Evolutionary conservation across 768 basidiomycete genomes (phyloP), one percentile per base, ranked within the genome.

Genomic region (Mycena maculata): DNA sequence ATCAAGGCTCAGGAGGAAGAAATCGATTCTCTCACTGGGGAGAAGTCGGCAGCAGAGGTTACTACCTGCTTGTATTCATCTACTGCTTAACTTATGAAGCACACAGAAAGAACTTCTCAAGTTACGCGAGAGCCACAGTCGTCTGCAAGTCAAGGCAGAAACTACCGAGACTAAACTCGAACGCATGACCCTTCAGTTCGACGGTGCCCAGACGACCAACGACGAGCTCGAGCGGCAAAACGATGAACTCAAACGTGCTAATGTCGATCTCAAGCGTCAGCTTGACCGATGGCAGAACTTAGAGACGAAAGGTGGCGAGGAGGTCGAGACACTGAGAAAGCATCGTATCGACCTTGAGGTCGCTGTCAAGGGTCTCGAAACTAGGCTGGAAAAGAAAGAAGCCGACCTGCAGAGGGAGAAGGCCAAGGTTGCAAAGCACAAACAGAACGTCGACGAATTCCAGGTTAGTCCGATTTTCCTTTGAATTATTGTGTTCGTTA

Each of bases 221-320:
- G 77, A 81, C 0, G 89, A 90, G 31, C 81, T 92, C 39, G 84
- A 90, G 64, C 84, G 83, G 48, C 74, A 81, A 36, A 85, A 88
- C 59, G 85, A 87, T 44, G 90, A 92, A 42, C 82, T 87, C 25
- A 85, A 87, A 65, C 85, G 87, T 8, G 82, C 83, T 12, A 85
- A 84, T 52, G 77, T 78, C 6, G 85, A 90, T 44, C 79, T 92
- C 39, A 83, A 85, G 54, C 84, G 85, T 18, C 92, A 94, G 70
- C 78, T 93, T 11, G 85, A 86, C 44, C 87, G 89, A 72, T 92
- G 90, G 91, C 84, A 91, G 72, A 83, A 76, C 28, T 76, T 92
- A 20, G 92, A 93, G 72, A 88, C 80, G 28, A 88, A 87, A 52
- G 90, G 88, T 50, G 88, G 84, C 13, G 85, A 81, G 20, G 88